Percentiles rank a stretch among this genome's conserved stretches.
Evolutionary conservation across 1,139 yeast genomes (phyloP).

Genomic region (Nematodospora anomalae): DNA sequence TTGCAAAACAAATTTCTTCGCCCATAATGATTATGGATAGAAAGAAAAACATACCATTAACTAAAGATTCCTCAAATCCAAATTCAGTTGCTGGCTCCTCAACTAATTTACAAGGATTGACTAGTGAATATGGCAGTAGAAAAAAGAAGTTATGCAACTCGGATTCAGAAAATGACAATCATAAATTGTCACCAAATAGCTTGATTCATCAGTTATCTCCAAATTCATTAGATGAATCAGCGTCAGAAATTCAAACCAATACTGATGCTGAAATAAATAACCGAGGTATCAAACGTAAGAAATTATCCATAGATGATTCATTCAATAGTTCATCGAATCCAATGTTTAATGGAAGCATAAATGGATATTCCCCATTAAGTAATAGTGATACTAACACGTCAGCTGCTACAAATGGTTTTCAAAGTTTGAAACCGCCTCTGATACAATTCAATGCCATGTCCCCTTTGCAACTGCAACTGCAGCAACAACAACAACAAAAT

Average conservation of each 20-base stretch:
- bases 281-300: conserved; percentile 42
- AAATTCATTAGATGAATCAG: conserved; percentile 64
- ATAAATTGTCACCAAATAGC: conserved; percentile 7
- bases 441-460: conserved; percentile 17
- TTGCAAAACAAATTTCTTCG: conserved; percentile 71
- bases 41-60: conserved; percentile 55
- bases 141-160: conserved; percentile 12
- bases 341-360: conserved; percentile 44
- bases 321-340: conserved; percentile 40
- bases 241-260: conserved; percentile 55
- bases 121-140: conserved; percentile 2
- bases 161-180: conserved; percentile 14
- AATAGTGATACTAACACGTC: conserved; percentile 50
- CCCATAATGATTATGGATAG: conserved; percentile 92
- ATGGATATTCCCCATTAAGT: conserved; percentile 46
- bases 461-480: conserved; percentile 15
- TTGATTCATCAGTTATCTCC: conserved; percentile 51
- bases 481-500: conserved; percentile 17
- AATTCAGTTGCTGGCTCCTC: conserved; percentile 24
- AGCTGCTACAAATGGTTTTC: conserved; percentile 20
- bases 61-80: conserved; percentile 18
- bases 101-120: conserved; percentile 17
- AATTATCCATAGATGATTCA: conserved; percentile 46
- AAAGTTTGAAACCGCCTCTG: conserved; percentile 10
- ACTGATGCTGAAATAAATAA: conserved; percentile 33